Evolutionary conservation across 768 basidiomycete genomes (phyloP).

Genomic region (Jaapia argillacea): DNA sequence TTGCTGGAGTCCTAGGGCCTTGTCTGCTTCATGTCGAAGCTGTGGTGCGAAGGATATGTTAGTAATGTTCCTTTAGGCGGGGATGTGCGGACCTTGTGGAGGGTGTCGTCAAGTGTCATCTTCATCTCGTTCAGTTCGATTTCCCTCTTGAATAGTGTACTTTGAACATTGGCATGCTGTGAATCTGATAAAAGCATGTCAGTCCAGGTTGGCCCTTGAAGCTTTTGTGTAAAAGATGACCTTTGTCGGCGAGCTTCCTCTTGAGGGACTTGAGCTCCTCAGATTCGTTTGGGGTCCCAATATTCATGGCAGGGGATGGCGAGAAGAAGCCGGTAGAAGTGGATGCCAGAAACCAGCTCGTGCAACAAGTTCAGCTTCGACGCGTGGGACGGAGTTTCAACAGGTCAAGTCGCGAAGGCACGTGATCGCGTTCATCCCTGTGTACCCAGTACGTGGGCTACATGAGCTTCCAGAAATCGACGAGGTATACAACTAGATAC

Average conservation of each 20-base stretch:
- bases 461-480: no score
- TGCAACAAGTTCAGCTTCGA: background rate
- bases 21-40: constrained; percentile 49
- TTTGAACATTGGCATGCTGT: constrained; percentile 22
- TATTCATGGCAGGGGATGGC: constrained; percentile 24
- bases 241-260: constrained; percentile 25
- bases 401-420: no score
- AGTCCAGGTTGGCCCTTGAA: background rate
- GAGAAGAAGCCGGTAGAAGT: background rate
- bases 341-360: background rate
- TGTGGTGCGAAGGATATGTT: constrained; percentile 16
- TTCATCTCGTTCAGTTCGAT: constrained; percentile 25
- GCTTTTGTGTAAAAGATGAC: constrained; percentile 12
- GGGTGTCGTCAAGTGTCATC: constrained; percentile 22
- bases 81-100: constrained; percentile 22
- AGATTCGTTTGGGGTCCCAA: constrained; percentile 29
- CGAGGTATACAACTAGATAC: no score
- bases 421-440: background rate
- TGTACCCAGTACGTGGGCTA: no score
- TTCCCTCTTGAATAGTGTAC: constrained; percentile 25
- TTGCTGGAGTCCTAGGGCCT: constrained; percentile 43
- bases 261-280: constrained; percentile 26
- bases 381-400: no score
- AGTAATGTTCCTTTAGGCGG: constrained; percentile 1
- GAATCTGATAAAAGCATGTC: constrained; percentile 20